Evolutionary conservation across 495 filamentous ascomycete genomes (phyloP).

Genomic region (Talaromyces wortmannii): DNA sequence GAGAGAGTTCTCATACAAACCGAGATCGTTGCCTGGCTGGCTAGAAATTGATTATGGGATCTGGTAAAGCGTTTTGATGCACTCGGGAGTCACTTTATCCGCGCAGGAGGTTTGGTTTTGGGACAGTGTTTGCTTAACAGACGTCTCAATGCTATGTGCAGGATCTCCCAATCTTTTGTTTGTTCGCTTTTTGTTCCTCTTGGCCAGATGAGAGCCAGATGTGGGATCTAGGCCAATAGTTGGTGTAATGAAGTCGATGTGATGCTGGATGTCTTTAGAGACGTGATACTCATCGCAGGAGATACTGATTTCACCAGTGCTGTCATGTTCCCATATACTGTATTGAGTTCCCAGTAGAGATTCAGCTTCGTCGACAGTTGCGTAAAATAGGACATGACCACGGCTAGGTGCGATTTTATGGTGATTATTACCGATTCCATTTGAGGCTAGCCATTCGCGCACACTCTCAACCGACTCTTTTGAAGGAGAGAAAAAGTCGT

Average conservation of each 20-base stretch:
- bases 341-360: slow-evolving; percentile 41
- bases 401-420: slow-evolving; percentile 18
- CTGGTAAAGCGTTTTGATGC: slow-evolving; percentile 38
- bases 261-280: slow-evolving; percentile 30
- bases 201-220: neutral
- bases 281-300: slow-evolving; percentile 35
- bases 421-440: slow-evolving; percentile 20
- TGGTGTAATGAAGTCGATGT: slow-evolving; percentile 45
- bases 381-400: slow-evolving; percentile 32
- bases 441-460: slow-evolving; percentile 27
- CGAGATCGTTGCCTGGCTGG: slow-evolving; percentile 30
- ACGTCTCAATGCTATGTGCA: neutral
- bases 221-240: slow-evolving; percentile 6
- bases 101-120: slow-evolving; percentile 17
- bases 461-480: slow-evolving; percentile 16
- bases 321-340: slow-evolving; percentile 33
- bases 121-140: neutral
- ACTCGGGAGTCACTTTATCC: slow-evolving; percentile 34
- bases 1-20: slow-evolving; percentile 16
- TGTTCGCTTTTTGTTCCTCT: neutral
- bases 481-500: slow-evolving; percentile 26
- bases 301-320: slow-evolving; percentile 18
- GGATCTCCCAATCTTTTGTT: neutral
- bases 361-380: slow-evolving; percentile 32
- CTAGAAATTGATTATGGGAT: slow-evolving; percentile 27